Conservation (phyloP, 2,329 filamentous ascomycete genomes). For the Pestalotiopsis sp. region DNA sequence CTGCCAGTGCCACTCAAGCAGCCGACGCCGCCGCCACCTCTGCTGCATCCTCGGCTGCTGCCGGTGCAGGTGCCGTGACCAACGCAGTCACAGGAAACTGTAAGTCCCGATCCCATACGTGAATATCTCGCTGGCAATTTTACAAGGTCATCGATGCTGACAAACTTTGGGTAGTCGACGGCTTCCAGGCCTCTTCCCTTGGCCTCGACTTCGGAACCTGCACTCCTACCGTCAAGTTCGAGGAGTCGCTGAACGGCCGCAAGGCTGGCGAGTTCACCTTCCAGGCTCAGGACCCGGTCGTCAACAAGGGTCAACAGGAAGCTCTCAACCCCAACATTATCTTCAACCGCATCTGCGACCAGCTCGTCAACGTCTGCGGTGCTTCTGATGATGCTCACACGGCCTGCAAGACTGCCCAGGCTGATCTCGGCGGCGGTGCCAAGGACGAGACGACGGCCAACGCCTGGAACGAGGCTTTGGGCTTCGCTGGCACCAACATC, state of each 20-base stretch:
- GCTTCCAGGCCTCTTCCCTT: constrained; percentile 32
- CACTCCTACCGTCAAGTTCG: constrained; percentile 61
- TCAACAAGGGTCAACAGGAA: constrained; percentile 66
- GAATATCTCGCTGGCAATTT: not conserved
- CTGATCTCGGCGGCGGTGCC: constrained; percentile 32
- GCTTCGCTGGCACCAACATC: constrained; percentile 40
- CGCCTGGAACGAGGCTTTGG: constrained; percentile 43
- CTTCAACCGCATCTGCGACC: constrained; percentile 72
- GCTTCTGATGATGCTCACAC: constrained; percentile 62
- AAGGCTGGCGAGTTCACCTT: constrained; percentile 66
- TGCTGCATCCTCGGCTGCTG: constrained; percentile 18
- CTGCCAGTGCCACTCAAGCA: constrained; percentile 1
- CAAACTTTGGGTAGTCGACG: constrained; percentile 23
- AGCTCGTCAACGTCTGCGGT: constrained; percentile 67
- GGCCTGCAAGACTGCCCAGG: constrained; percentile 55
- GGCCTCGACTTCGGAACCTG: constrained; percentile 56
- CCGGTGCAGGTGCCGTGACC: constrained; percentile 32
- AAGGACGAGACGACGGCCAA: constrained; percentile 40
- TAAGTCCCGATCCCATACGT: not conserved
- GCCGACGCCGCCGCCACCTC: constrained; percentile 13
- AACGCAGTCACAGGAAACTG: constrained; percentile 33
- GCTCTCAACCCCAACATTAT: constrained; percentile 75
- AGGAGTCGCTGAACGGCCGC: constrained; percentile 59
- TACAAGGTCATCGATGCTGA: not conserved
- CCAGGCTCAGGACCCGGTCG: constrained; percentile 64